Evolutionary conservation across 495 filamentous ascomycete genomes (phyloP), one percentile per base, ranked within the genome.

Genomic region (Aspergillus biplanus): DNA sequence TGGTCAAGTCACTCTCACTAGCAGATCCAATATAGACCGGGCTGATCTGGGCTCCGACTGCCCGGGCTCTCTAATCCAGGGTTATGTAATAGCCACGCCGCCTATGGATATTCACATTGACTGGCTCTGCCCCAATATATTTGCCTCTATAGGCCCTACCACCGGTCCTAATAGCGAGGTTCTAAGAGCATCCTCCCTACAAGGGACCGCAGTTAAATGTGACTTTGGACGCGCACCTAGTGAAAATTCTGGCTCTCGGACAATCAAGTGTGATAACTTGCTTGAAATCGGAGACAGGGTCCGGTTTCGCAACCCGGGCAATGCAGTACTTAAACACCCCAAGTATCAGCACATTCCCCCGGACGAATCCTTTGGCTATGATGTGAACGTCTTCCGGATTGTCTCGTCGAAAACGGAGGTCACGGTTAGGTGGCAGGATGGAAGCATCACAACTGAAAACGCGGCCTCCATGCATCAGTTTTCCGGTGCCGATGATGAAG

Each of bases 341-440:
- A 33, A 65, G 52, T 69, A 83, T 34, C 63, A 68, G 33, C 72
- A 73, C 27, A 79, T 86, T 33, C 77, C 83, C 18, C 66, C 74
- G n/a, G 74, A 73, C n/a, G 72, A 78, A 33, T 81, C 76, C 6
- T 75, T 81, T 61, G 85, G 85, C 1, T 86, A 82, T 68, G 86
- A 89, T 62, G 62, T 87, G 58, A 88, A 89, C 62, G 75, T 83
- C 1, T 85, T 82, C 58, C 71, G 74, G 15, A 72, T 88, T 27
- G 71, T 77, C 39, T 69, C 71, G 33, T 80, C 80, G 5, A 73
- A 73, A 16, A 82, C 83, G 15, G 68, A 68, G 9, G 80, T 84
- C 8, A 79, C 72, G 12, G 80, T 89, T 15, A 76, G 78, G 47
- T 89, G 87, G 87, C 87, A 89, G 61, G 84, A 89, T 64, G 71